These are phyloP conservation scores for Cryptococcus floricola DNA, from an alignment of 1,284 basidiomycete species.

Conservation along the genomic window DNA sequence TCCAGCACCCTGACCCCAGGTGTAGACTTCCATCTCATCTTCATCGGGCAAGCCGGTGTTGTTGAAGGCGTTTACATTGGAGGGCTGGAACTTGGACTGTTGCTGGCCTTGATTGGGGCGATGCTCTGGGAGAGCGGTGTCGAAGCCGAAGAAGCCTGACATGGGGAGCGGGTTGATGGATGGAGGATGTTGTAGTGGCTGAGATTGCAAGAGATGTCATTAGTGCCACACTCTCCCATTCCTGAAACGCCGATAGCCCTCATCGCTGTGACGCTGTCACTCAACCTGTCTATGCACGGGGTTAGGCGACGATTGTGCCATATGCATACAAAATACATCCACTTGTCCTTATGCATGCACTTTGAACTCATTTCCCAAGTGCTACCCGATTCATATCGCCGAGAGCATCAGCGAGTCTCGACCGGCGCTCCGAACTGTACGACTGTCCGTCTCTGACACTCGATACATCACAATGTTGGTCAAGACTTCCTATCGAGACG, in stretches of 20 bases:
- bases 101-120: slow-evolving; percentile 6
- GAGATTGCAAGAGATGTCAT: not conserved
- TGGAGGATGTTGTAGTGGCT: not conserved
- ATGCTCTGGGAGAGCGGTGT: slow-evolving; percentile 42
- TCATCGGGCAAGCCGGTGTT: slow-evolving; percentile 54
- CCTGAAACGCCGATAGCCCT: not conserved
- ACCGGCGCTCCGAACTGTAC: not conserved
- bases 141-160: slow-evolving; percentile 51
- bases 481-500: slow-evolving; percentile 69
- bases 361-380: too few species aligned
- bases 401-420: not conserved
- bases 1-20: slow-evolving; percentile 72
- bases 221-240: not conserved
- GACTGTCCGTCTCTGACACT: too few species aligned
- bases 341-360: too few species aligned
- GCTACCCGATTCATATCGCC: not conserved
- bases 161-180: slow-evolving; percentile 19
- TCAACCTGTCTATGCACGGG: too few species aligned
- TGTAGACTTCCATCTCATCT: slow-evolving; percentile 61
- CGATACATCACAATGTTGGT: slow-evolving; percentile 62
- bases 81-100: slow-evolving; percentile 17
- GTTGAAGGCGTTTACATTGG: slow-evolving; percentile 26
- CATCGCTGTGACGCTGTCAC: too few species aligned
- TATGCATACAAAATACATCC: too few species aligned
- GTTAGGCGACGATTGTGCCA: too few species aligned